These are phyloP conservation scores for Raphanus raphanistrum DNA, from an alignment of 345 rosid genomes.

Conservation along the genomic window DNA sequence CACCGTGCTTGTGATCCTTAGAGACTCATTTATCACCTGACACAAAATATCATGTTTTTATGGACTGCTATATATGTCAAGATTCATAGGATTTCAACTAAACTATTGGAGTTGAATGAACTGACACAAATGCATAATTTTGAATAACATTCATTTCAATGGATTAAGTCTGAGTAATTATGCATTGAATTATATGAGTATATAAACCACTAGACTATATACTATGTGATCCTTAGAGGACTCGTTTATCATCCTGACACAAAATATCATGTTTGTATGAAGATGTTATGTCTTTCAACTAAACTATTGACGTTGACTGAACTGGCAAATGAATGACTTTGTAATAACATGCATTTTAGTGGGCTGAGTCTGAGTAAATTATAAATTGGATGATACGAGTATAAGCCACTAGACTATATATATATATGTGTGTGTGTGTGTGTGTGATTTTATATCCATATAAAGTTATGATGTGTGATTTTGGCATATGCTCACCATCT, in stretches of 20 bases:
- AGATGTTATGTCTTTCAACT: background rate
- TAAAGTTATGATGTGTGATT: background rate
- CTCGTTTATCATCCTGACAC: background rate
- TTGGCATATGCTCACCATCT: slow-evolving; percentile 13
- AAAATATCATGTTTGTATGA: background rate
- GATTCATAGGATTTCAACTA: background rate
- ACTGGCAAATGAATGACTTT: background rate
- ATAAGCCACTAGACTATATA: background rate
- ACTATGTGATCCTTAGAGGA: background rate
- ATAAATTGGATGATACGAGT: too few relatives aligned
- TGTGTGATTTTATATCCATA: background rate
- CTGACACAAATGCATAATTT: background rate
- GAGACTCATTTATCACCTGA: background rate
- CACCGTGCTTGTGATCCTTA: background rate
- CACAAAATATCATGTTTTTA: background rate
- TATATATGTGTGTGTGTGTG: too few relatives aligned
- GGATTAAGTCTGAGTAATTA: background rate
- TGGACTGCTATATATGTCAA: background rate
- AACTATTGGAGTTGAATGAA: background rate
- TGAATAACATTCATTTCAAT: background rate
- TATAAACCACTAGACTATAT: background rate
- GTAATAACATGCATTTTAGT: background rate
- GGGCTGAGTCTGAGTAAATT: background rate
- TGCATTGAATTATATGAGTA: background rate
- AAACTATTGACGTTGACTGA: background rate